A percentile compares a stretch with the other conserved stretches of the same genome.
Evolutionary conservation across 768 basidiomycete species (phyloP).

Genomic region (Sutorius australiensis): DNA sequence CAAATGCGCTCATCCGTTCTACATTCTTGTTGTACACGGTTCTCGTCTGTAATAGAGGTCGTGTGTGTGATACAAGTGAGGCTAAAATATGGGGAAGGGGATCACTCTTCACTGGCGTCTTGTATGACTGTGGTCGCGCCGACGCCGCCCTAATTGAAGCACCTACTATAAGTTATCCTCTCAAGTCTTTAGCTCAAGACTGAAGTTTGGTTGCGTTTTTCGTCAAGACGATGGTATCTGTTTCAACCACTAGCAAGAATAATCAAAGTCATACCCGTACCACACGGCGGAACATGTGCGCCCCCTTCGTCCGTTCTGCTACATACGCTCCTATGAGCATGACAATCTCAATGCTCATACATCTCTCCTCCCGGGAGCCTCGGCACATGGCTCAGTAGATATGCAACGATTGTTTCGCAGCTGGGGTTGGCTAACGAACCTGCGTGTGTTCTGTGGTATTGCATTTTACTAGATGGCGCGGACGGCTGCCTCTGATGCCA

Average conservation of each 20-base stretch:
- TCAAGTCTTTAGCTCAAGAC: too few species aligned
- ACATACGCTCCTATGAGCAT: background rate
- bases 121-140: too few species aligned
- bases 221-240: background rate
- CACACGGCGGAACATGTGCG: background rate
- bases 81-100: too few species aligned
- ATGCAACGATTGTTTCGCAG: background rate
- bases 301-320: background rate
- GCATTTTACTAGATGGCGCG: background rate
- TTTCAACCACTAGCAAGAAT: background rate
- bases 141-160: too few species aligned
- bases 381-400: background rate
- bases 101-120: too few species aligned
- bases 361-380: background rate
- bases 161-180: too few species aligned
- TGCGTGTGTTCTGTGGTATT: background rate
- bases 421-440: background rate
- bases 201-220: background rate
- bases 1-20: too few species aligned
- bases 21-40: too few species aligned
- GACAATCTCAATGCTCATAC: background rate
- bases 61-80: too few species aligned
- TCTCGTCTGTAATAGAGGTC: too few species aligned
- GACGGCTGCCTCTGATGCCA: background rate
- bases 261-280: background rate